A percentile compares a stretch with the other conserved stretches of the same genome.
Conservation (phyloP, 1,284 basidiomycete species). For the Athelia sp. region DNA sequence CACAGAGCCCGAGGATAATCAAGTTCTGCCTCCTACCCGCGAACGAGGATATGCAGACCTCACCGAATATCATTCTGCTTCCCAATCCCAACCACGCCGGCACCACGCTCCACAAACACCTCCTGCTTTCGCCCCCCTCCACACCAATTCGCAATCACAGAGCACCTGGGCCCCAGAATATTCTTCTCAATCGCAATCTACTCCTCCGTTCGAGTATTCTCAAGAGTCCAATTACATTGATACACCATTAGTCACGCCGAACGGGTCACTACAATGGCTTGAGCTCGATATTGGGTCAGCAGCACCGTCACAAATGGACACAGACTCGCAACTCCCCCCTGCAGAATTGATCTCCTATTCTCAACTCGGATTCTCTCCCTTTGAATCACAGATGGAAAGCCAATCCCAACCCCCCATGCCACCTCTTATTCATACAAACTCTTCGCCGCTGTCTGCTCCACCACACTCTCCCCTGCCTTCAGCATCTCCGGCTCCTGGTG, state of each 20-base stretch:
- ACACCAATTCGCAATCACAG: neutral
- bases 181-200: constrained; percentile 18
- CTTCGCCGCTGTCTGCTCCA: neutral
- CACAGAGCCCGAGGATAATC: constrained; percentile 42
- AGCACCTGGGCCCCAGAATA: constrained; percentile 7
- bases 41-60: constrained; percentile 22
- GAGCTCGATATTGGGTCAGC: constrained; percentile 26
- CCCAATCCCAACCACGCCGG: neutral
- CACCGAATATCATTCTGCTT: constrained; percentile 13
- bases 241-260: constrained; percentile 51
- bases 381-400: constrained; percentile 13
- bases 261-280: constrained; percentile 45
- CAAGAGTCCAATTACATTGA: constrained; percentile 42
- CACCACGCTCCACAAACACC: constrained; percentile 2
- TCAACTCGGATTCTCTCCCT: constrained; percentile 27
- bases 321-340: constrained; percentile 23
- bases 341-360: constrained; percentile 30
- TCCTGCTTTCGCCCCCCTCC: constrained; percentile 13
- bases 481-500: neutral
- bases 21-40: constrained; percentile 15
- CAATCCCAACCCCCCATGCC: neutral
- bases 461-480: neutral
- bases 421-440: neutral
- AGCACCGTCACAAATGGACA: constrained; percentile 34
- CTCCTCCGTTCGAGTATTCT: constrained; percentile 26